Evolutionary conservation across 495 filamentous ascomycete species (phyloP).

Genomic region (Chlorociboria aeruginascens): DNA sequence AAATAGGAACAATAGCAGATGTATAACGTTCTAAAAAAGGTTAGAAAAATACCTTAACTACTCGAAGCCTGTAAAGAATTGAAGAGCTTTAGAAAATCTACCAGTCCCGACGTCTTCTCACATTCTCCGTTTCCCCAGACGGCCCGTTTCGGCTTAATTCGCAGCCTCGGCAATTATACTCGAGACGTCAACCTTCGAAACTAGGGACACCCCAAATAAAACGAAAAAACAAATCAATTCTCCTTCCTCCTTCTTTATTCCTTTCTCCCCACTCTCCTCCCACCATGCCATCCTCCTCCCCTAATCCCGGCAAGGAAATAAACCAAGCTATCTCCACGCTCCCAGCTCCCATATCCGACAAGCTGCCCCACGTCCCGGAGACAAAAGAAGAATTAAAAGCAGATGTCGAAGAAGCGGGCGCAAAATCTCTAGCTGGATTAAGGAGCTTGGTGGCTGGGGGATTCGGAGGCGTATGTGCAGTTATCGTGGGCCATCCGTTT

Average conservation of each 20-base stretch:
- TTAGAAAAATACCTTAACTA: too few species aligned
- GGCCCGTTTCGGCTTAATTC: too few species aligned
- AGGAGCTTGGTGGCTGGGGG: conserved; percentile 83
- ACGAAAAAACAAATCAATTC: background rate
- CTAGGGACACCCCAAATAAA: background rate
- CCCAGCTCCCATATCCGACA: conserved; percentile 26
- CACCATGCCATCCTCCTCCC: conserved; percentile 22
- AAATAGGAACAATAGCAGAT: too few species aligned
- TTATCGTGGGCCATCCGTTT: conserved; percentile 89
- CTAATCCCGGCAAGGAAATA: conserved; percentile 25
- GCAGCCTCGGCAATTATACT: too few species aligned
- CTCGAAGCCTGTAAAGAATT: background rate
- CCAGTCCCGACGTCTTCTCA: too few species aligned
- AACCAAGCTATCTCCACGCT: conserved; percentile 20
- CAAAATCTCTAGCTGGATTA: conserved; percentile 33
- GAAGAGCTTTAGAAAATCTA: background rate
- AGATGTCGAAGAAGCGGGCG: conserved; percentile 15
- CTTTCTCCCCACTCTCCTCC: background rate
- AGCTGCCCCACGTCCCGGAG: conserved; percentile 40
- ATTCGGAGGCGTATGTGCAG: conserved; percentile 87
- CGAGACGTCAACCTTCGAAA: too few species aligned
- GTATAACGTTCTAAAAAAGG: too few species aligned
- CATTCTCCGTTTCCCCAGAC: too few species aligned
- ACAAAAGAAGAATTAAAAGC: conserved; percentile 38
- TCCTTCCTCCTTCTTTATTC: background rate